Evolutionary conservation across 345 rosid genomes (phyloP), one percentile per base, ranked within the genome.

Genomic region (Gossypium ekmanianum): DNA sequence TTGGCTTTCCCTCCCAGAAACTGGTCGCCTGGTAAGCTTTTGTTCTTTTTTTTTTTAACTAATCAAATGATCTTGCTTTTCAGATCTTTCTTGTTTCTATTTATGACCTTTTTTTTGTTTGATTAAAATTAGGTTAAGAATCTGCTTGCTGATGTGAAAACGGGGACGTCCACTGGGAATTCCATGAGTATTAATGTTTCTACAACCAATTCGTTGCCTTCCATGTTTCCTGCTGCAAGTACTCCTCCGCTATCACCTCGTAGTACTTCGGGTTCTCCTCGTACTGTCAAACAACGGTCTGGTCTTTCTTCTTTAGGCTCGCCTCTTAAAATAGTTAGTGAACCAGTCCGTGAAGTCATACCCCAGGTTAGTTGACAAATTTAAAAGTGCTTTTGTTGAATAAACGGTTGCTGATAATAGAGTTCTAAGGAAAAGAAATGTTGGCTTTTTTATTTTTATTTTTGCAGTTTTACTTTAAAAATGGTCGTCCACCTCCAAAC

Each of bases 231-330:
- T 65, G 83, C 87, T 56, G 93, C 92, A 56, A 92, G 88, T 54
- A 83, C 98, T 43, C 98, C 98, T 58, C 98, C 98, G 51, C 90
- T 94, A 71, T 91, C 98, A 52, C 98, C 98, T 8, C 87, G 97
- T 79, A 82, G 91, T 76, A 73, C 87, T 18, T 80, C 97, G 10
- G 94, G 91, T 58, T 91, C 97, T 59, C 98, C 97, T 44, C 89
- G 93, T 66, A 70, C 83, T 71, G 81, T 85, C 29, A 89, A 87
- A 81, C 94, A 82, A 70, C 90, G 91, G 80, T 80, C 73, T 44
- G 91, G 92, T 54, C 93, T 88, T 73, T 88, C 90, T 64, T 84
- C 89, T 80, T 83, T 91, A 61, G 92, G 91, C 65, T 91, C 97
- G 84, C 96, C 96, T 52, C 72, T 90, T 61, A 89, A 87, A 86